Evolutionary conservation across 2,329 filamentous ascomycete genomes (phyloP), one percentile per base, ranked within the genome.

Genomic region (Colletotrichum godetiae): DNA sequence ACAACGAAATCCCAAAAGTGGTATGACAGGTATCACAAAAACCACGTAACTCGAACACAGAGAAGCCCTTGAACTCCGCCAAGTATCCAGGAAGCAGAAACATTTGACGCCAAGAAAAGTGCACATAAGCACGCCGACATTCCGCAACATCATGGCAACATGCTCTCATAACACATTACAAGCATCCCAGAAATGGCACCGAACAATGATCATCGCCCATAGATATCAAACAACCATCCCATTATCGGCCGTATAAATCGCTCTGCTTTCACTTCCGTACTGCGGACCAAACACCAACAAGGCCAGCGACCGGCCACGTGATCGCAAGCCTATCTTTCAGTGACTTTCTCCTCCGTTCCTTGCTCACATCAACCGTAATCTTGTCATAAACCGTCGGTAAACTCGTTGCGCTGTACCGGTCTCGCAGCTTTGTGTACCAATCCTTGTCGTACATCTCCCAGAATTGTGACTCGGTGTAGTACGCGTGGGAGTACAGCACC

Each of bases 401-500:
- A 60, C 89, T 87, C 1, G 82, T 82, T 0, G 92, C 92, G 5
- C 84, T 81, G 77, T 93, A 94, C 90, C 29, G 80, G 79, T 72
- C 72, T 22, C 92, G 82, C 65, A 93, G 81, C 3, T 78, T 80
- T 57, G 92, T 88, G 74, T 94, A 93, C 78, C 88, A 89, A 8
- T 82, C 76, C 49, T 86, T 84, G 78, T 92, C 88, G 74, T 93
- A 94, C 66, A 89, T 85, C 11, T 83, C 80, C 92, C 92, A 93
- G 79, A 94, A 94, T 75, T 94, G 92, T 0, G 89, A 86, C 78
- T 92, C 88, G 3, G 86, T 89, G 79, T 93, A 93, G 80, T 91
- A 93, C 0, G 90, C 89, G 70, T 93, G 91, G 0, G 91, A 91
- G 75, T 94, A 94, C 1, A 94, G 82, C 85, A 91, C 93, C 81